phyloP scores from a whole-genome alignment of 495 filamentous ascomycete species.

The Aspergillus saccharolyticus region DNA sequence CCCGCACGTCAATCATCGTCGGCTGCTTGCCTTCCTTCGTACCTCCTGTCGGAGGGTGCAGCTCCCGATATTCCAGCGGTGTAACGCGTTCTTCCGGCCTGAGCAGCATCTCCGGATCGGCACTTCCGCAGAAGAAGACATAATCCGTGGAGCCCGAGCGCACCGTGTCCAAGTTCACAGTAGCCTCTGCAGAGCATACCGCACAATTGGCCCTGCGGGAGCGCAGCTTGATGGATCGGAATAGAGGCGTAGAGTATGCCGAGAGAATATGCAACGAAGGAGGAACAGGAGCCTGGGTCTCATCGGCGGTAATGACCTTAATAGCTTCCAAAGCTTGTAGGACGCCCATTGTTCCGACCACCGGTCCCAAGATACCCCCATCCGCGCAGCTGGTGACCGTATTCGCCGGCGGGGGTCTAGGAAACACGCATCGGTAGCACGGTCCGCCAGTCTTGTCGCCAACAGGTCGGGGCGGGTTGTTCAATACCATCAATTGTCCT shows the following conservation, averaged over 20 bases:
- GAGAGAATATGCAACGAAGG: constrained; percentile 66
- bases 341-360: constrained; percentile 92
- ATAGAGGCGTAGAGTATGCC: constrained; percentile 59
- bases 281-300: constrained; percentile 16
- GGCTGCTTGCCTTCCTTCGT: constrained; percentile 25
- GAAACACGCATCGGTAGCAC: constrained; percentile 93
- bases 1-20: constrained; percentile 74
- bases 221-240: constrained; percentile 69
- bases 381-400: constrained; percentile 81
- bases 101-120: constrained; percentile 46
- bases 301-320: constrained; percentile 58
- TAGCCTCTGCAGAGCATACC: constrained; percentile 61
- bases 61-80: constrained; percentile 45
- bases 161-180: constrained; percentile 58
- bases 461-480: constrained; percentile 43
- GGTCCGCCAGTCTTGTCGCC: constrained; percentile 56
- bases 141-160: constrained; percentile 66
- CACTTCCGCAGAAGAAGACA: constrained; percentile 67
- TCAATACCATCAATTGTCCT: constrained; percentile 83
- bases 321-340: constrained; percentile 86
- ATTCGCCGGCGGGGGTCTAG: constrained; percentile 74
- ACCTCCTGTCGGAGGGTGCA: constrained; percentile 12
- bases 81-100: constrained; percentile 57
- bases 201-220: constrained; percentile 62
- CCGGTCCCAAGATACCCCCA: constrained; percentile 84